Conservation (phyloP, 2,329 filamentous ascomycete species). For the Phialocephala subalpina region DNA sequence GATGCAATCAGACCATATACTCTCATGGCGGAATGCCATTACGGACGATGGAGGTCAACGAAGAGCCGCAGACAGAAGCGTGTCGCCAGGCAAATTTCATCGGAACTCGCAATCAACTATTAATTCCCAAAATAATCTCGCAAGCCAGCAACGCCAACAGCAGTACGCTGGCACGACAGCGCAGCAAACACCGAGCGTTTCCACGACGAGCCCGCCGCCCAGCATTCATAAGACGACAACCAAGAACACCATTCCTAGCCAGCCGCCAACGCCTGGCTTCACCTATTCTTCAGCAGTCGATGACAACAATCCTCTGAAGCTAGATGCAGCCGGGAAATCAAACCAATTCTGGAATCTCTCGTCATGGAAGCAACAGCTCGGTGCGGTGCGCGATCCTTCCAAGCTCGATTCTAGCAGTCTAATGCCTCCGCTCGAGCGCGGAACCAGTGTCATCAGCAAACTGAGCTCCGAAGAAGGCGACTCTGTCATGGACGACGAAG, state of each 20-base stretch:
- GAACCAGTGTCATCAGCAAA: slow-evolving; percentile 52
- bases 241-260: slow-evolving; percentile 30
- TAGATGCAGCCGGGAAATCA: slow-evolving; percentile 51
- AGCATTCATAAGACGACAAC: slow-evolving; percentile 34
- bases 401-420: slow-evolving; percentile 34
- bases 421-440: slow-evolving; percentile 30
- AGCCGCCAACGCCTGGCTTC: slow-evolving; percentile 64
- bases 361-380: slow-evolving; percentile 51
- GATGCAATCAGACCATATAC: slow-evolving; percentile 73
- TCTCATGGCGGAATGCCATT: slow-evolving; percentile 84
- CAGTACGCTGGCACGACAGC: slow-evolving; percentile 34
- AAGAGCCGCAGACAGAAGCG: slow-evolving; percentile 54
- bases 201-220: slow-evolving; percentile 39
- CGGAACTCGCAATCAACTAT: slow-evolving; percentile 42
- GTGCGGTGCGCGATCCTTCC: slow-evolving; percentile 27
- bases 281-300: slow-evolving; percentile 51
- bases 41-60: slow-evolving; percentile 49
- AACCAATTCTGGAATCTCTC: slow-evolving; percentile 66
- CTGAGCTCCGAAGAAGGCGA: slow-evolving; percentile 63
- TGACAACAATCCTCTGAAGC: slow-evolving; percentile 49
- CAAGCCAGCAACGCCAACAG: slow-evolving; percentile 40
- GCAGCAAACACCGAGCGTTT: slow-evolving; percentile 35
- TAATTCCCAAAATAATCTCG: slow-evolving; percentile 38
- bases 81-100: slow-evolving; percentile 55
- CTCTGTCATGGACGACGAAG: slow-evolving; percentile 48